A percentile compares a stretch with the other conserved stretches of the same genome.
Evolutionary conservation across 306 rosid species (phyloP).

Genomic region (Medicago ruthenica): DNA sequence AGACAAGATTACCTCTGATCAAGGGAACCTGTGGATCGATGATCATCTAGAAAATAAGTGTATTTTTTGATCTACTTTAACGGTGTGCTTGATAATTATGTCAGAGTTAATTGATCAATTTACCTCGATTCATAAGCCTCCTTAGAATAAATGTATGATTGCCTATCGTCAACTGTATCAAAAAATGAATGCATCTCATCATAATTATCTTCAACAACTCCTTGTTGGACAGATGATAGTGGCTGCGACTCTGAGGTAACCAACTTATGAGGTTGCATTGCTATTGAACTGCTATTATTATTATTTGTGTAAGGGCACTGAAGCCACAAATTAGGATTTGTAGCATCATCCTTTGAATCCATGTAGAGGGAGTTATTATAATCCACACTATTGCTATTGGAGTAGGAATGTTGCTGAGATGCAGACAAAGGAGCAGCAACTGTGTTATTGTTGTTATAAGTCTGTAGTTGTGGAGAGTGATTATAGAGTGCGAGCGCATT

Average conservation of each 20-base stretch:
- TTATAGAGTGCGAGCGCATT: constrained; percentile 50
- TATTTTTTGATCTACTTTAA: background rate
- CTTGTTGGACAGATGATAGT: constrained; percentile 49
- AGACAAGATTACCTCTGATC: background rate
- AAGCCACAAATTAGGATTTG: constrained; percentile 54
- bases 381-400: constrained; percentile 49
- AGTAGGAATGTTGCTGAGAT: constrained; percentile 58
- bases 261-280: constrained; percentile 49
- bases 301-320: constrained; percentile 46
- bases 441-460: constrained; percentile 22
- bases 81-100: background rate
- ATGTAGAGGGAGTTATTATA: constrained; percentile 48
- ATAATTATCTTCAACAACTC: constrained; percentile 54
- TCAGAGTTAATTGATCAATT: constrained; percentile 1
- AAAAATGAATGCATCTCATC: constrained; percentile 73
- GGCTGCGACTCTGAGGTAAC: constrained; percentile 54
- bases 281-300: constrained; percentile 45
- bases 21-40: background rate
- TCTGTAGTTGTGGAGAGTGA: constrained; percentile 47
- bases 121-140: constrained; percentile 82
- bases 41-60: background rate
- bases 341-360: constrained; percentile 53
- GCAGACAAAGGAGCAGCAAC: constrained; percentile 46
- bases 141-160: constrained; percentile 70
- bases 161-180: constrained; percentile 71